Evolutionary conservation across 352 stramenopile species (phyloP).

Genomic region (Globisporangium carolinianum): DNA sequence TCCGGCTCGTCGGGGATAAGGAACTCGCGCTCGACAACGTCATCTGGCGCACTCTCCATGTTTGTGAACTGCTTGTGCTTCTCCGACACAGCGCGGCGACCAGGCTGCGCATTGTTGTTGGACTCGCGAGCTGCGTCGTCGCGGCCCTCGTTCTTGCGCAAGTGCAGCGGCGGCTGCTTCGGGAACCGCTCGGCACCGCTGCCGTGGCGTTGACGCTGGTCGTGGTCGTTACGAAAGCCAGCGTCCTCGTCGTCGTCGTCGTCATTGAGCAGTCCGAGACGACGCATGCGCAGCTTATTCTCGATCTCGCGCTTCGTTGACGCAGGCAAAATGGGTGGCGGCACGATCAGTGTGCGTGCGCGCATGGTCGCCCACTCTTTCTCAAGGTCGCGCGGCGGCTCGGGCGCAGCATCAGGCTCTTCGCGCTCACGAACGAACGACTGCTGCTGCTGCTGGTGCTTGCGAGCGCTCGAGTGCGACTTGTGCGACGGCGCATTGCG

Average conservation of each 20-base stretch:
- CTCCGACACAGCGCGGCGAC: conserved; percentile 31
- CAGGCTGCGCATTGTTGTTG: conserved; percentile 14
- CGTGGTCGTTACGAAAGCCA: conserved; percentile 9
- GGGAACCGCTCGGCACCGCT: not conserved
- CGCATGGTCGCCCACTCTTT: conserved; percentile 43
- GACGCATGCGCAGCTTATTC: conserved; percentile 55
- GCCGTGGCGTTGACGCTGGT: conserved; percentile 3
- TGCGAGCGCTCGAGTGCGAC: conserved; percentile 9
- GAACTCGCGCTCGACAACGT: conserved; percentile 65
- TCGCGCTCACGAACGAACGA: conserved; percentile 2
- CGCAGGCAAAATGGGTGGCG: conserved; percentile 27
- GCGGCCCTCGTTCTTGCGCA: conserved; percentile 17
- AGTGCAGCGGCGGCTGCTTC: conserved; percentile 15
- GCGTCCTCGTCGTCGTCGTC: conserved; percentile 29
- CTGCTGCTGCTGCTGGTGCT: conserved; percentile 4
- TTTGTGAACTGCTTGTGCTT: conserved; percentile 73
- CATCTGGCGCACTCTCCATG: conserved; percentile 46
- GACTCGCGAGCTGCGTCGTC: conserved; percentile 12
- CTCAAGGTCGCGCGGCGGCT: conserved; percentile 18
- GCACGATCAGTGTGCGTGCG: conserved; percentile 21
- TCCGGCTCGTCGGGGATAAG: conserved; percentile 66
- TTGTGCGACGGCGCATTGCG: not conserved
- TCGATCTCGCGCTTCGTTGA: conserved; percentile 39
- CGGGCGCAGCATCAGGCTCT: not conserved
- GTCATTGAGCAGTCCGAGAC: conserved; percentile 40